Percentiles rank a stretch among this genome's conserved stretches.
These are phyloP conservation scores for Fraxinus angustifolia DNA, from an alignment of 305 asterid genomes.

Conservation along the genomic window DNA sequence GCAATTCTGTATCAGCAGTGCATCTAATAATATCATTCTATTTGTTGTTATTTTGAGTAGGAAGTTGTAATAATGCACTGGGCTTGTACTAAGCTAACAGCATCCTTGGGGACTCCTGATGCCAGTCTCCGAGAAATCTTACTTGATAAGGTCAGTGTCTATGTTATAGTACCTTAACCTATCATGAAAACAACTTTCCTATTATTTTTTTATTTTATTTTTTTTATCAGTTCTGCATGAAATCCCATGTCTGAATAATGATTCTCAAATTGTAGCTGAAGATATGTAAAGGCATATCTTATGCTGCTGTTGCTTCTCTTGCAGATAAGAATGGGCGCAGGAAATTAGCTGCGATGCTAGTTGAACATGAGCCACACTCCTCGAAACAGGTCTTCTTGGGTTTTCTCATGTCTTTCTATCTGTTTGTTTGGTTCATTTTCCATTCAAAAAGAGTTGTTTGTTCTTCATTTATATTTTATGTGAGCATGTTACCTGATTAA, in stretches of 20 bases:
- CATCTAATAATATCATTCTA: constrained; percentile 19
- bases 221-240: constrained; percentile 3
- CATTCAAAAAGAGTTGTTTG: neutral
- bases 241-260: constrained; percentile 25
- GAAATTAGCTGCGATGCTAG: constrained; percentile 94
- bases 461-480: constrained; percentile 6
- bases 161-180: neutral
- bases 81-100: constrained; percentile 80
- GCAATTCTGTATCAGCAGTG: neutral
- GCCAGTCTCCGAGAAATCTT: constrained; percentile 67
- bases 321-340: constrained; percentile 94
- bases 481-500: neutral
- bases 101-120: constrained; percentile 71
- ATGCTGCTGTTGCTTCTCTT: constrained; percentile 97
- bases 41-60: constrained; percentile 41
- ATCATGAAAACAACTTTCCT: neutral
- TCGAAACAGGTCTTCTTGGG: constrained; percentile 67
- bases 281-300: constrained; percentile 93
- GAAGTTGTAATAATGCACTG: constrained; percentile 95
- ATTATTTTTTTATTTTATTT: neutral
- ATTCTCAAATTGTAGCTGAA: constrained; percentile 60
- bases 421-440: neutral
- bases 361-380: constrained; percentile 86
- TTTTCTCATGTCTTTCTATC: constrained; percentile 5
- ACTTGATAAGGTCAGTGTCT: constrained; percentile 68